Base-by-base conservation (phyloP, 495 filamentous ascomycete genomes). In the Penicillium malachiteum region DNA sequence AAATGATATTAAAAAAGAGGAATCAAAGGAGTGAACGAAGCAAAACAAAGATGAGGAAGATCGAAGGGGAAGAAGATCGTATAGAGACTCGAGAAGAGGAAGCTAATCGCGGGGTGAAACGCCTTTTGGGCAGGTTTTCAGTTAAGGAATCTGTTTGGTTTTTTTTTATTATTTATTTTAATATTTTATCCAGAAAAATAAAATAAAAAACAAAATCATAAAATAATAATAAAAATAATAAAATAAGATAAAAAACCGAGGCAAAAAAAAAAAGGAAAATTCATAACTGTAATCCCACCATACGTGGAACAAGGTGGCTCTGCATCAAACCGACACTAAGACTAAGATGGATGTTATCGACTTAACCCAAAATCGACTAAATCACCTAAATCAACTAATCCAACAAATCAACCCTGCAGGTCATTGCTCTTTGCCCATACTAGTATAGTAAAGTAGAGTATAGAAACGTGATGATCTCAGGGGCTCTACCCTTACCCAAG, bases 71-170 rank as follows among this genome's bases (percentile, higher is more conserved):
- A 52, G 54, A 50, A 62, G 50, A 51, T 59, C 52, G 55, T 64
- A 66, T 64, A 67, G 63, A 67, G 53, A 37, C 21, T 48, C 45
- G 56, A 67, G 58, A 61, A 16, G 39, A 47, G 40, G 60, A 63
- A 66, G 67, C 69, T 70, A 70, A 71, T 70, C 67, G 69, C 64
- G 69, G 69, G 69, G 69, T 71, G 69, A 71, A 70, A 71, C 65
- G 63, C 57, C 62, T 26, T 52, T 52, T 59, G 48, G 41, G 59
- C 70, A 60, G 60, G 48, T 57, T 61, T 57, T 50, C 49, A 55
- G 35, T 55, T 52, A 41, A 26, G 21, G 21, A 26, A 26, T 26
- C 2, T 1, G 1, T 37, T 37, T 13, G 2, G 5, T 59, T 53
- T 54, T 55, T 41, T 53, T 37, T 42, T 57, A 53, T 13, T 32